Conservation (phyloP, 2,329 filamentous ascomycete genomes). For the Cucurbitaria berberidis region DNA sequence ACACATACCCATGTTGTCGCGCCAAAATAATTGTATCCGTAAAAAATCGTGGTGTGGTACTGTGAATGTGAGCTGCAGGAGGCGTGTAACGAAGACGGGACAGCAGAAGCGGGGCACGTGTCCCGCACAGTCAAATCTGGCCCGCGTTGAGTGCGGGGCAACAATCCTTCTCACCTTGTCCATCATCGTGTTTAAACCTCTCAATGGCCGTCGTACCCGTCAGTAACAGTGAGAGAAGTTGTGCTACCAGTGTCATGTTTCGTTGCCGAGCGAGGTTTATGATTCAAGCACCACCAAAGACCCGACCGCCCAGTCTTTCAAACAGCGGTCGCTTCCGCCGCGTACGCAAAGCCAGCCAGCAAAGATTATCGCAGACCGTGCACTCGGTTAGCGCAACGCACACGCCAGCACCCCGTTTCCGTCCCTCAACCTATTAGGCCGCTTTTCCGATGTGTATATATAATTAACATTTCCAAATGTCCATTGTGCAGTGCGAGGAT, state of each 20-base stretch:
- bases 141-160: neutral
- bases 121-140: neutral
- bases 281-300: neutral
- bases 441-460: conserved; percentile 12
- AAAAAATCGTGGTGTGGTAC: neutral
- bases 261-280: no score
- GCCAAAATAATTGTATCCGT: no score
- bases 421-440: neutral
- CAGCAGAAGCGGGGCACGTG: neutral
- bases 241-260: neutral
- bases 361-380: neutral
- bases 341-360: neutral
- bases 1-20: no score
- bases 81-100: neutral
- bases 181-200: neutral
- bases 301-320: neutral
- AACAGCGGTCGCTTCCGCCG: neutral
- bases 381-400: neutral
- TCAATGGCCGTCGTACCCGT: neutral
- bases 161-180: neutral
- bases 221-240: neutral
- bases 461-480: conserved; percentile 9
- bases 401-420: neutral
- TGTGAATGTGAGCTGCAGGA: no score
- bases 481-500: conserved; percentile 68